These are phyloP conservation scores for Lagenaria siceraria DNA, from an alignment of 306 rosid species.

Conservation along the genomic window DNA sequence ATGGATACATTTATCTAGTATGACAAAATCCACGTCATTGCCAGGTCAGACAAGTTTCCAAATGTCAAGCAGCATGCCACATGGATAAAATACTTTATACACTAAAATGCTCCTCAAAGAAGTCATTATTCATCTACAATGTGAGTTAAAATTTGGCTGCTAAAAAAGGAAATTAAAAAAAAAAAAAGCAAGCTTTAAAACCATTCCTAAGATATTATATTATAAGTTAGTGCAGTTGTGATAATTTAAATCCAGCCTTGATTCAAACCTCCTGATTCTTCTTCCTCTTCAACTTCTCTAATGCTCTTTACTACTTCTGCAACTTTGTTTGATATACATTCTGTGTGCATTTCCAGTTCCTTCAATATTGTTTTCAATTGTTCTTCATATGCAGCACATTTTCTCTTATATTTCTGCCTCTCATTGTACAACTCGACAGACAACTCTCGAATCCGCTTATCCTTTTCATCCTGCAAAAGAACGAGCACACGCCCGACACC, in stretches of 20 bases:
- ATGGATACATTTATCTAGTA: too few species aligned
- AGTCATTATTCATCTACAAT: not conserved
- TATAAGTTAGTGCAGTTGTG: not conserved
- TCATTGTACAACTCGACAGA: slow-evolving; percentile 53
- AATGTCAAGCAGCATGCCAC: not conserved
- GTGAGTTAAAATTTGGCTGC: not conserved
- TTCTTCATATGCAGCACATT: slow-evolving; percentile 65
- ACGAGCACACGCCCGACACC: not conserved
- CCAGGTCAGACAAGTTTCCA: too few species aligned
- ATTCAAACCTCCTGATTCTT: slow-evolving; percentile 26
- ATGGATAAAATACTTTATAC: not conserved
- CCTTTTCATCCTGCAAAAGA: slow-evolving; percentile 52
- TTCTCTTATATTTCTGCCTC: slow-evolving; percentile 50
- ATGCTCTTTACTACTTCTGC: slow-evolving; percentile 42
- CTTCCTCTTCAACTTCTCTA: slow-evolving; percentile 49
- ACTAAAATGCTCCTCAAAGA: not conserved
- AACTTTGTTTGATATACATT: slow-evolving; percentile 47
- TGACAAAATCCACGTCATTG: too few species aligned
- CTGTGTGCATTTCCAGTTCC: slow-evolving; percentile 50
- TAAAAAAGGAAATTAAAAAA: too few species aligned
- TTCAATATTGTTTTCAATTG: slow-evolving; percentile 39
- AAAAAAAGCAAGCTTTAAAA: not conserved
- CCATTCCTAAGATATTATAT: not conserved
- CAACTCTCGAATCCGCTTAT: slow-evolving; percentile 56
- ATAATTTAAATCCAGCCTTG: slow-evolving; percentile 18